These are phyloP conservation scores for Candida xiaguanensis DNA, from an alignment of 805 yeast species.

Conservation along the genomic window DNA sequence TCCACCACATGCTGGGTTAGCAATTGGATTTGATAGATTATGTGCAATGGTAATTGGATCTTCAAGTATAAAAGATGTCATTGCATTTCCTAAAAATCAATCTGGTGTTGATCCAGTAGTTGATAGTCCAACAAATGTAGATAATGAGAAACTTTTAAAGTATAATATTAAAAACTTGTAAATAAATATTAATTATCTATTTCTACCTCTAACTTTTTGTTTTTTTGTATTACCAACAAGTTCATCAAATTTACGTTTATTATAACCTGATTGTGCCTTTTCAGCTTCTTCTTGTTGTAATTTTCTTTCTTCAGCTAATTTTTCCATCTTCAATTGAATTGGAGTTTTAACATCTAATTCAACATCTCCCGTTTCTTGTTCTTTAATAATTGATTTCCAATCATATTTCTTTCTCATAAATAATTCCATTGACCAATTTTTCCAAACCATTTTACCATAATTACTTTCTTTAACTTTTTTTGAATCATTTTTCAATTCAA, in stretches of 20 bases:
- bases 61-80: conserved; percentile 80
- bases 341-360: conserved; percentile 27
- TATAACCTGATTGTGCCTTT: conserved; percentile 16
- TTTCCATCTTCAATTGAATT: conserved; percentile 40
- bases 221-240: conserved; percentile 10
- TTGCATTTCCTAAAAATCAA: conserved; percentile 93
- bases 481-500: conserved; percentile 53
- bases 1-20: conserved; percentile 98
- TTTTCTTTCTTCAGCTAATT: conserved; percentile 28
- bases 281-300: conserved; percentile 22
- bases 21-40: conserved; percentile 90
- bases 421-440: conserved; percentile 87
- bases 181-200: conserved; percentile 9
- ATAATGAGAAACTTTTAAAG: conserved; percentile 44
- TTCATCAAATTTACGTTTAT: conserved; percentile 20
- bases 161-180: conserved; percentile 39
- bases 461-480: conserved; percentile 75
- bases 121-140: conserved; percentile 72
- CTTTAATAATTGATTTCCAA: conserved; percentile 69
- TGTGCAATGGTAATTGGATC: conserved; percentile 86
- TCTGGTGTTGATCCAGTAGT: conserved; percentile 88
- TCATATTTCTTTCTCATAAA: conserved; percentile 70
- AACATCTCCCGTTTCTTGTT: conserved; percentile 29
- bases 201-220: conserved; percentile 17
- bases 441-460: conserved; percentile 92